phyloP scores from a whole-genome alignment of 768 basidiomycete genomes.

The Termitomyces sp. region DNA sequence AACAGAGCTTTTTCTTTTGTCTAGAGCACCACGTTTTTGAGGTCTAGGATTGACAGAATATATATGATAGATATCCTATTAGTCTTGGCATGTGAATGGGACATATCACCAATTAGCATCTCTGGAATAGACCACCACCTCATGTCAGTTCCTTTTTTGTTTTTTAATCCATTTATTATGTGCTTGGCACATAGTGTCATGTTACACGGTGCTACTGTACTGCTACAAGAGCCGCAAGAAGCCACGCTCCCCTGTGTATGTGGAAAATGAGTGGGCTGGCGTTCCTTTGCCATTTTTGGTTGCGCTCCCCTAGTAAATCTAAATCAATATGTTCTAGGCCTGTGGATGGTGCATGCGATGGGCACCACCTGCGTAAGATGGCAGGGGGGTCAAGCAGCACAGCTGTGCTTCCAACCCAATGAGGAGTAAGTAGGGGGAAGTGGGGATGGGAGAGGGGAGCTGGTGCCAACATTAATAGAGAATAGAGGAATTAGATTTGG shows the following conservation, averaged over 20 bases:
- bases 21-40: too few species aligned
- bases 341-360: not conserved
- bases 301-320: not conserved
- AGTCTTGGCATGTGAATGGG: too few species aligned
- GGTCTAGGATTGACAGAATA: too few species aligned
- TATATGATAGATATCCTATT: too few species aligned
- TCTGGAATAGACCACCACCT: too few species aligned
- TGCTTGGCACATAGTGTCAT: not conserved
- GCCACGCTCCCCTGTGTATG: too few species aligned
- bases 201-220: not conserved
- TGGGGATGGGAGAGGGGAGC: not conserved
- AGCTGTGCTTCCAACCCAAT: not conserved
- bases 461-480: not conserved
- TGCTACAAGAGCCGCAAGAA: not conserved
- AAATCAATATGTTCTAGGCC: not conserved
- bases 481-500: not conserved
- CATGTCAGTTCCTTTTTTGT: too few species aligned
- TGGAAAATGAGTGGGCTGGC: too few species aligned
- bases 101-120: too few species aligned
- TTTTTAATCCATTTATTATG: not conserved
- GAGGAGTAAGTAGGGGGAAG: not conserved
- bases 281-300: not conserved
- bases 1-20: too few species aligned
- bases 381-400: not conserved
- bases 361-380: not conserved